A percentile compares a stretch with the other conserved stretches of the same genome.
These are phyloP conservation scores for Fusarium nelsonii DNA, from an alignment of 2,329 filamentous ascomycete genomes.

Conservation along the genomic window DNA sequence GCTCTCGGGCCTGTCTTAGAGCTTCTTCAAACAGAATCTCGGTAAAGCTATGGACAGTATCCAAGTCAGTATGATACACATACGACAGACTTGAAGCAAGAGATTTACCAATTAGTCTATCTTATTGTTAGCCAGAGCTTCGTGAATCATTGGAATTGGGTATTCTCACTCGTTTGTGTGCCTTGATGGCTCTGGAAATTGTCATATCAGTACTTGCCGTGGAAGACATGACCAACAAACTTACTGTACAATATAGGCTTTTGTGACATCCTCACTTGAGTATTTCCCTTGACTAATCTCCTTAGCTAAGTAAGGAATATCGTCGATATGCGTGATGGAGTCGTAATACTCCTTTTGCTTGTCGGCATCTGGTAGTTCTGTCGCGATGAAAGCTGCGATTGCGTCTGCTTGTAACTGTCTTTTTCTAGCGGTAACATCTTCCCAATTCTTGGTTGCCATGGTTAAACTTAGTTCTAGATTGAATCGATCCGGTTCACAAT, in stretches of 20 bases:
- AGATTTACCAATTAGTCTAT: conserved; percentile 32
- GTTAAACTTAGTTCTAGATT: background rate
- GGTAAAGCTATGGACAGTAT: conserved; percentile 2
- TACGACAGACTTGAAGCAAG: fast-evolving
- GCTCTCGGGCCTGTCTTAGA: conserved; percentile 23
- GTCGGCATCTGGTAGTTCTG: background rate
- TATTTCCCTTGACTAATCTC: background rate
- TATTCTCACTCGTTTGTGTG: conserved; percentile 11
- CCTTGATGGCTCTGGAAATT: conserved; percentile 12
- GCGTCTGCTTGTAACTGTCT: conserved; percentile 3
- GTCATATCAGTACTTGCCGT: background rate
- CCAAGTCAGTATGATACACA: background rate
- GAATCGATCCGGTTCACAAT: fast-evolving
- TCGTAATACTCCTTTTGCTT: background rate
- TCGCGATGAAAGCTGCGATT: conserved; percentile 6
- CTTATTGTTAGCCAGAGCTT: background rate
- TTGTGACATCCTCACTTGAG: background rate
- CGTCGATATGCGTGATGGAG: conserved; percentile 7
- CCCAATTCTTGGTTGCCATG: conserved; percentile 16
- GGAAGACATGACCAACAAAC: fast-evolving
- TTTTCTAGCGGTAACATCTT: conserved; percentile 12
- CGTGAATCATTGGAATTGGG: fast-evolving
- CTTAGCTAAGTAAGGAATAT: background rate
- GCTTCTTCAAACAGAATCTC: conserved; percentile 42
- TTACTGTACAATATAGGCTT: conserved; percentile 25